phyloP scores from a whole-genome alignment of 148 eudicot species.

The Bassia scoparia region DNA sequence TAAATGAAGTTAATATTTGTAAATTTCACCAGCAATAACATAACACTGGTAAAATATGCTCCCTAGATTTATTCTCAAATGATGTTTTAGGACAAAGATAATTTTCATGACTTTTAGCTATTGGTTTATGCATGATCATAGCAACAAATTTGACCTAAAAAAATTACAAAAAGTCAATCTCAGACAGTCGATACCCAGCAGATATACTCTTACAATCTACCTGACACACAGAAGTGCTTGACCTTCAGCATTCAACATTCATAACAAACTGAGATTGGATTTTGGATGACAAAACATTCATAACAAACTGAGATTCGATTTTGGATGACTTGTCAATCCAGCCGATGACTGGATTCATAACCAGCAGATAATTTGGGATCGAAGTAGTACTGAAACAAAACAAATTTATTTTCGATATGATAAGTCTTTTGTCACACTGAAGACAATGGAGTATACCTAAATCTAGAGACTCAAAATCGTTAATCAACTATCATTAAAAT shows the following conservation, averaged over 20 bases:
- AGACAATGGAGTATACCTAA: neutral
- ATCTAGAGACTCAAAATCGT: neutral
- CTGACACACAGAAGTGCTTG: neutral
- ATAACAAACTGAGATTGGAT: no score
- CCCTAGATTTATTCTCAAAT: neutral
- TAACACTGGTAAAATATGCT: neutral
- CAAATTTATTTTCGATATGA: neutral
- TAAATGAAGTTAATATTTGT: neutral
- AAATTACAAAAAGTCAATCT: neutral
- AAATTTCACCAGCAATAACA: neutral
- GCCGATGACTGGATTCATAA: no score
- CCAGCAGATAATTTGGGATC: neutral
- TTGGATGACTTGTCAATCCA: no score
- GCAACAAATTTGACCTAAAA: neutral
- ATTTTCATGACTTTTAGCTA: neutral
- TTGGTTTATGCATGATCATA: neutral
- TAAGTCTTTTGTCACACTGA: neutral
- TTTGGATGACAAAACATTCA: no score
- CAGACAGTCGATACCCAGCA: neutral
- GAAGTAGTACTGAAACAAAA: neutral
- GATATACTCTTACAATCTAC: no score
- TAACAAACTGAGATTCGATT: no score
- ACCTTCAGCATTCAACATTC: neutral
- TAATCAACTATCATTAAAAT: neutral
- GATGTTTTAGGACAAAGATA: neutral